phyloP scores from a whole-genome alignment of 441 rosid genomes.

The Adansonia grandidieri region DNA sequence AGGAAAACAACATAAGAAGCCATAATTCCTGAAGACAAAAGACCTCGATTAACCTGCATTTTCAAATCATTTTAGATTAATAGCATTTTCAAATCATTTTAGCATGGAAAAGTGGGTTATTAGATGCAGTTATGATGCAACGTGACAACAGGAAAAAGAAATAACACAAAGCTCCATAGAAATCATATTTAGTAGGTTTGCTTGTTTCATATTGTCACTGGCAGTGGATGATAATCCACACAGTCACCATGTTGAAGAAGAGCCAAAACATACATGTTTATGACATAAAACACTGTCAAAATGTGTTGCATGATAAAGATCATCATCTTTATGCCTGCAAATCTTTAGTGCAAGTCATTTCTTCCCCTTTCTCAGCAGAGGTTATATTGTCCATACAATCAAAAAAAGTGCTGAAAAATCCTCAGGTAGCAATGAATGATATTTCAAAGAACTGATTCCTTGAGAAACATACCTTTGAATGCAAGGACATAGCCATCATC shows the following conservation, averaged over 20 bases:
- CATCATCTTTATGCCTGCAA: neutral
- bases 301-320: neutral
- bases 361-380: slow-evolving; percentile 7
- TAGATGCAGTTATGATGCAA: neutral
- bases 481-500: slow-evolving; percentile 74
- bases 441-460: slow-evolving; percentile 12
- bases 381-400: neutral
- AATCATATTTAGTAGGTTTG: neutral
- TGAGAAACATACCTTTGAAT: slow-evolving; percentile 59
- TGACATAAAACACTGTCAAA: neutral
- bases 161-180: neutral
- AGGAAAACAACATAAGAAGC: slow-evolving; percentile 85
- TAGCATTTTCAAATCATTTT: neutral
- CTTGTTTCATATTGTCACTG: neutral
- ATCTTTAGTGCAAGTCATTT: neutral
- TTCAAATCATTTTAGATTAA: slow-evolving; percentile 12
- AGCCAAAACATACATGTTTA: neutral
- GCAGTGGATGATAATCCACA: neutral
- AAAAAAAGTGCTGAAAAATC: neutral
- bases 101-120: neutral
- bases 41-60: slow-evolving; percentile 71
- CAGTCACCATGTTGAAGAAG: neutral
- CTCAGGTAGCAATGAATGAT: neutral
- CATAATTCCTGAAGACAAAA: slow-evolving; percentile 84
- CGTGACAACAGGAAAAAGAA: neutral